Base-by-base conservation (phyloP, 2,329 filamentous ascomycete species). In the Hortaea sp. region DNA sequence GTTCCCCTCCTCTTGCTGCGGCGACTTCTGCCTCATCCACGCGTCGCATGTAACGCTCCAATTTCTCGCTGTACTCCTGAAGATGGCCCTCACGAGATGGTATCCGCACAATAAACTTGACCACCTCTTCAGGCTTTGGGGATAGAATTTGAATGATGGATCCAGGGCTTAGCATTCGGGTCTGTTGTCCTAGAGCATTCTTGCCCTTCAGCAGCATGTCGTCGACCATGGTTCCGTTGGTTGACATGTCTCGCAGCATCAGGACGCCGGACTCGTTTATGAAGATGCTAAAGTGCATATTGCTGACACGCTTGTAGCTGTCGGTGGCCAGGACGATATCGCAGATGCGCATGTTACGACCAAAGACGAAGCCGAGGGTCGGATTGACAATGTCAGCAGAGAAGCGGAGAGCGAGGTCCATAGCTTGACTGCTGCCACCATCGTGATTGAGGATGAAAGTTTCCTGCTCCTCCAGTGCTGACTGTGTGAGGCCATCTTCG, bases 241-340 rank as follows among this genome's bases (percentile, higher is more conserved):
- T 95, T 0, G 92, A 97, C 62, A 82, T 78, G 61, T 98, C 92
- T 64, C 95, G 83, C 9, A 97, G 71, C 88, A 98, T 95, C 53
- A 95, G 75, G 47, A 85, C 82, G 29, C 85, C 87, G 52, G 86
- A 79, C n/a, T 81, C 73, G 57, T 94, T 98, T 57, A 95, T 75
- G 61, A 84, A 95, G 51, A 98, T 94, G 44, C 88, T 83, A 63
- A 97, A 98, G 63, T 98, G 92, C n/a, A 85, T 76, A 62, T 97
- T 95, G 71, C 90, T 97, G 49, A 98, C 77, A 39, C 85, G 78
- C 62, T 79, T 84, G 44, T 78, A 71, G 0, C 77, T 76, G 54
- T 90, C 84, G 52, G 81, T 74, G 32, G 70, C 65, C 41, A 87
- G 79, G 48, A 82, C 67, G 43, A 86, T 72, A 59, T 98, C 92